Conservation (phyloP, 331 rosid genomes). For the Quercus phellos region DNA sequence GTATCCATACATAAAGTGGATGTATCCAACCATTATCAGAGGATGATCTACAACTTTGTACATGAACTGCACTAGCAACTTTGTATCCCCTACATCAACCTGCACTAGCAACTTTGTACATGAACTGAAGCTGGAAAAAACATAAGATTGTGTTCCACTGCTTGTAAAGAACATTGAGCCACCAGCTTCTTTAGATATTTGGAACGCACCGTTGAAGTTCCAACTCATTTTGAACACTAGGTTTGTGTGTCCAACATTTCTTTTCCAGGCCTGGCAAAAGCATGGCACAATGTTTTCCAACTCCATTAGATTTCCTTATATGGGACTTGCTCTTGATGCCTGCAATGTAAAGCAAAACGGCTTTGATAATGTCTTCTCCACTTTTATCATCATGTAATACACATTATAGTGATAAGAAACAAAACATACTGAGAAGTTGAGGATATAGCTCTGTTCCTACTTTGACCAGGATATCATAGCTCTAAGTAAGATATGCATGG, state of each 20-base stretch:
- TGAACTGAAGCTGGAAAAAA: not conserved
- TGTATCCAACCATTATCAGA: not conserved
- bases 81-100: not conserved
- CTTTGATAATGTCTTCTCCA: not conserved
- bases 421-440: not conserved
- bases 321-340: constrained; percentile 51
- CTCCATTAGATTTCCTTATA: constrained; percentile 21
- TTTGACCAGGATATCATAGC: not conserved
- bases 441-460: not conserved
- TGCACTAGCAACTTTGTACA: not conserved
- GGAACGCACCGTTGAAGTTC: not conserved
- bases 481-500: not conserved
- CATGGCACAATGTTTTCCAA: not conserved
- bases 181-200: not conserved
- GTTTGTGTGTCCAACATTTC: constrained; percentile 8
- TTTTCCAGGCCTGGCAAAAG: constrained; percentile 8
- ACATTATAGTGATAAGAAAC: not conserved
- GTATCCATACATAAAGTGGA: not conserved
- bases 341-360: constrained; percentile 17
- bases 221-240: not conserved
- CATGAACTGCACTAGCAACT: constrained; percentile 1
- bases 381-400: not conserved
- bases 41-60: not conserved
- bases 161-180: not conserved
- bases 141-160: not conserved